Conservation (phyloP, 306 rosid species). For the Rosa multiflora region DNA sequence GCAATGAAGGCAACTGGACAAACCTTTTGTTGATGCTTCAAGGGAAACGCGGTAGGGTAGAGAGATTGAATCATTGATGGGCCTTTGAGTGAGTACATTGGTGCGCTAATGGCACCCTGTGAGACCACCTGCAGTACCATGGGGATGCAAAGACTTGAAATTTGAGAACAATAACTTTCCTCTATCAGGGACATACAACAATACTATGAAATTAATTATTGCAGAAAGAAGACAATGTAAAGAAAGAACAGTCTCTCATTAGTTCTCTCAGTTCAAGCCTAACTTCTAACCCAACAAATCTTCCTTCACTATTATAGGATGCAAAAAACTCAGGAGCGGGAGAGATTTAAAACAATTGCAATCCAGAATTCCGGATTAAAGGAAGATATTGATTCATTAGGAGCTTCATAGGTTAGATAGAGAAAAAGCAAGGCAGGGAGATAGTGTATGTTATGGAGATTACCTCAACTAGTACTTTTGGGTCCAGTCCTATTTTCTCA, state of each 20-base stretch:
- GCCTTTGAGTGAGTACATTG: conserved; percentile 86
- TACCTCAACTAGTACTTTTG: conserved; percentile 81
- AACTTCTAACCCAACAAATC: neutral
- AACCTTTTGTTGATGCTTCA: conserved; percentile 98
- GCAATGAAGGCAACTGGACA: conserved; percentile 22
- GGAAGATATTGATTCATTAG: neutral
- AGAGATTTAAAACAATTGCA: neutral
- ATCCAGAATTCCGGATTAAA: neutral
- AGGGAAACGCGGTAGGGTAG: conserved; percentile 87
- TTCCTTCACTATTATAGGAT: neutral
- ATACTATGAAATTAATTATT: neutral
- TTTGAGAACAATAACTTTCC: neutral
- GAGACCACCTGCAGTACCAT: conserved; percentile 71
- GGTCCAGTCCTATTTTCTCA: conserved; percentile 88
- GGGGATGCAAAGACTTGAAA: neutral
- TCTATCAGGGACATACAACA: neutral
- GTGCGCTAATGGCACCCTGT: conserved; percentile 93
- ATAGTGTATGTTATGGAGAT: conserved; percentile 20
- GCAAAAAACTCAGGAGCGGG: neutral
- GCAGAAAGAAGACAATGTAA: neutral
- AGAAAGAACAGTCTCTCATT: neutral
- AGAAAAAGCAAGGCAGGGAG: conserved; percentile 11
- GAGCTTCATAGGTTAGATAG: neutral
- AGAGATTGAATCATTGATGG: conserved; percentile 84
- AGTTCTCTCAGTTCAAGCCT: neutral